These are phyloP conservation scores for Phaeoacremonium minimum DNA, from an alignment of 2,329 filamentous ascomycete species.

Conservation along the genomic window DNA sequence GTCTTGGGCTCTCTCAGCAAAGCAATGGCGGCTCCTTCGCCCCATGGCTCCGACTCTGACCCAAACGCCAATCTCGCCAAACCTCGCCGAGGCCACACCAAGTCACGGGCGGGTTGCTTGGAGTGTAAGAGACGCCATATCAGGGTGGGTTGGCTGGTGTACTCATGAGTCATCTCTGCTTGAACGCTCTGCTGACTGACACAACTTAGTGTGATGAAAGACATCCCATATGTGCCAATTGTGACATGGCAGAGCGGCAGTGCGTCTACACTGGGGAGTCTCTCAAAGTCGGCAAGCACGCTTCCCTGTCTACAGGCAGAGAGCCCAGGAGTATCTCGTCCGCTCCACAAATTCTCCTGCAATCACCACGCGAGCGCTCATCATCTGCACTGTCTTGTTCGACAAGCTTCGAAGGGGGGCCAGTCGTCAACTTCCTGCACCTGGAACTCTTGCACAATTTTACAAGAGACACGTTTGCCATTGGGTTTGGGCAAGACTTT, in stretches of 20 bases:
- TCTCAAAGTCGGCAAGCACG: neutral
- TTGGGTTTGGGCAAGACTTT: neutral
- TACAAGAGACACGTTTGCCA: neutral
- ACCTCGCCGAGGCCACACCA: slow-evolving; percentile 16
- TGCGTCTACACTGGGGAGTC: neutral
- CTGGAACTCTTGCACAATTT: slow-evolving; percentile 2
- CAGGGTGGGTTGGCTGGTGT: slow-evolving; percentile 11
- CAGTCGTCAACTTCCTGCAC: slow-evolving; percentile 3
- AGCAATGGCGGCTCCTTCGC: too few relatives aligned
- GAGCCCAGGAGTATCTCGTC: neutral
- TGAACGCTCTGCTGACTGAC: neutral
- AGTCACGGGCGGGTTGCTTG: slow-evolving; percentile 22
- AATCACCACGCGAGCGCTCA: neutral
- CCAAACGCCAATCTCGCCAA: too few relatives aligned
- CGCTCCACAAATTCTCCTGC: neutral
- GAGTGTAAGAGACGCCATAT: slow-evolving; percentile 26
- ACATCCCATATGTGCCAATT: too few relatives aligned
- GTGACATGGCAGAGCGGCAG: neutral
- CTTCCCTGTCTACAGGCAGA: too few relatives aligned
- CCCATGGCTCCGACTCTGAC: too few relatives aligned
- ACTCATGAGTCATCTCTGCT: too few relatives aligned
- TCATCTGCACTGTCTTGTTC: neutral
- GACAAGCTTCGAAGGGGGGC: neutral
- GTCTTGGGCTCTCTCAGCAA: too few relatives aligned
- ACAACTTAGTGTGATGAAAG: slow-evolving; percentile 6